Conservation (phyloP, 2,329 filamentous ascomycete genomes). For the Ophiostoma angusticollis region DNA sequence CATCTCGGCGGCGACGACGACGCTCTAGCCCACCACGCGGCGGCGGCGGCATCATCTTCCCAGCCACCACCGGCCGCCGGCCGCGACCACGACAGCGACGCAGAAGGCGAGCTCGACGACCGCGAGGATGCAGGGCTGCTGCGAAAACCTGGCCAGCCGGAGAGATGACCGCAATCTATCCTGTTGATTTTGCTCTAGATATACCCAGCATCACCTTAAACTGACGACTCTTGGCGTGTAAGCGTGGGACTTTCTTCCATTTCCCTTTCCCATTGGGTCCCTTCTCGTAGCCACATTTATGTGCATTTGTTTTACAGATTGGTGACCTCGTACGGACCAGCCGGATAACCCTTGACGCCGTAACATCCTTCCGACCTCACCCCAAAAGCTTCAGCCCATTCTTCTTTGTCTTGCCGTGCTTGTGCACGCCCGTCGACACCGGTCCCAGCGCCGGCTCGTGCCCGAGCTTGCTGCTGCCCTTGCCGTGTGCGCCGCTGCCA, state of each 20-base stretch:
- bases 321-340: too few relatives aligned
- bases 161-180: too few relatives aligned
- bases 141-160: conserved; percentile 20
- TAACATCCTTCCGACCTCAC: too few relatives aligned
- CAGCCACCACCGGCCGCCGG: background rate
- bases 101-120: conserved; percentile 24
- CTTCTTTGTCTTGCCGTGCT: conserved; percentile 57
- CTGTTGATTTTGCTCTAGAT: too few relatives aligned
- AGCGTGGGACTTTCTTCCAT: too few relatives aligned
- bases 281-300: too few relatives aligned
- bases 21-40: too few relatives aligned
- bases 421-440: conserved; percentile 40
- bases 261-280: too few relatives aligned
- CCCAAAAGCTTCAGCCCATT: conserved; percentile 49
- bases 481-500: conserved; percentile 20
- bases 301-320: too few relatives aligned
- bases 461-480: conserved; percentile 9
- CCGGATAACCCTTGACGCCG: too few relatives aligned
- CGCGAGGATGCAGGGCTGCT: conserved; percentile 36
- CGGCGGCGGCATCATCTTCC: conserved; percentile 1
- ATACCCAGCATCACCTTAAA: too few relatives aligned
- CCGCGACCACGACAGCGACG: conserved; percentile 11
- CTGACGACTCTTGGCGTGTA: too few relatives aligned
- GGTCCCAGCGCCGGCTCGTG: conserved; percentile 42
- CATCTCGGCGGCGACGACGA: conserved; percentile 23